Evolutionary conservation across 2,329 filamentous ascomycete species (phyloP).

Genomic region (Scortechinia acanthostroma): DNA sequence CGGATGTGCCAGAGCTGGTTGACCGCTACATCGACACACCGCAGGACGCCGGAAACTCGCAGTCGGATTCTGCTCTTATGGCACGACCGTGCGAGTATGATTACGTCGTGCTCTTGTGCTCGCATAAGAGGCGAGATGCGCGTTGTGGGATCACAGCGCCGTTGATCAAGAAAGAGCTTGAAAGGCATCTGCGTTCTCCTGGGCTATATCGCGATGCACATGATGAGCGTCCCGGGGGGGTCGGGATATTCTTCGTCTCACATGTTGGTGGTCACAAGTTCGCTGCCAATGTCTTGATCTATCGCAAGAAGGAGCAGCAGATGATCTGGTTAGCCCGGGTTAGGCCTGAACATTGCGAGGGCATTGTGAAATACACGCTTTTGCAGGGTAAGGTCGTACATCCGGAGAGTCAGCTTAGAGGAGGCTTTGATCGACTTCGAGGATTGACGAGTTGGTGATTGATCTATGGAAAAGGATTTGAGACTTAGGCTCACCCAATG

Average conservation of each 20-base stretch:
- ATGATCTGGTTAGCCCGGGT: constrained; percentile 15
- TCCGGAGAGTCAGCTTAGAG: constrained; percentile 49
- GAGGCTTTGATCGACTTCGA: constrained; percentile 56
- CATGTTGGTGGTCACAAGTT: constrained; percentile 67
- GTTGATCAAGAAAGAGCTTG: constrained; percentile 53
- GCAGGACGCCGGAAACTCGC: background rate
- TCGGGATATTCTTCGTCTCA: constrained; percentile 64
- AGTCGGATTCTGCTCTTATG: constrained; percentile 19
- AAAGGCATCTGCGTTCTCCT: constrained; percentile 55
- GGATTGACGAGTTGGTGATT: constrained; percentile 56
- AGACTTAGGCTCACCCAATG: too few species aligned
- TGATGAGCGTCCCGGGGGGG: constrained; percentile 56
- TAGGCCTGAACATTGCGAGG: constrained; percentile 16
- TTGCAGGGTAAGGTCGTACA: constrained; percentile 63
- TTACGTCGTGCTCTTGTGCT: constrained; percentile 62
- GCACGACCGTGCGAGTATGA: constrained; percentile 52
- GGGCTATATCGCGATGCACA: constrained; percentile 59
- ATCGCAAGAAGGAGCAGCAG: constrained; percentile 31
- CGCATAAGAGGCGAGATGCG: constrained; percentile 59
- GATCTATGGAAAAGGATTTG: too few species aligned
- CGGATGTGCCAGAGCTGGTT: constrained; percentile 42
- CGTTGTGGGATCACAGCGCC: constrained; percentile 64
- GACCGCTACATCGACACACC: constrained; percentile 18
- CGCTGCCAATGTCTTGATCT: constrained; percentile 60
- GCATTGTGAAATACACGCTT: constrained; percentile 53